phyloP scores from a whole-genome alignment of 2,329 filamentous ascomycete genomes.

The Endocalyx cinctus region DNA sequence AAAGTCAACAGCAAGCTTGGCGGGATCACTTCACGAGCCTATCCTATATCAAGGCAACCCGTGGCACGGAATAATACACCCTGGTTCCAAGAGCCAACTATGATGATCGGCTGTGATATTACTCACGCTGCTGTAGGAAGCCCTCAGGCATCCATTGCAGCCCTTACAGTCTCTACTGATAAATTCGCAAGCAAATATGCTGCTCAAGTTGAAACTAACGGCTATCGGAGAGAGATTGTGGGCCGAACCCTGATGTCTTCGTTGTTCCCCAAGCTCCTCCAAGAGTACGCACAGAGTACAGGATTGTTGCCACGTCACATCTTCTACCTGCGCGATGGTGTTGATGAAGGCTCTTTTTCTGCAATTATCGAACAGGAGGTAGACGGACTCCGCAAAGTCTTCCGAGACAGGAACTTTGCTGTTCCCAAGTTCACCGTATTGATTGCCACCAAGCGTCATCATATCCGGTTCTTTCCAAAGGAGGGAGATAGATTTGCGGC shows the following conservation, averaged over 20 bases:
- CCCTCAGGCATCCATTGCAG: constrained; percentile 70
- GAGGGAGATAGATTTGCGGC: constrained; percentile 38
- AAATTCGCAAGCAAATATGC: constrained; percentile 67
- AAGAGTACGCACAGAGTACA: constrained; percentile 58
- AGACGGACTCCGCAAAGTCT: constrained; percentile 58
- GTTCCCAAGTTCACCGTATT: constrained; percentile 74
- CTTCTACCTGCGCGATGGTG: constrained; percentile 91
- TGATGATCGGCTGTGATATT: constrained; percentile 88
- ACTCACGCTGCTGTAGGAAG: constrained; percentile 74
- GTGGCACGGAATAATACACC: too few relatives aligned
- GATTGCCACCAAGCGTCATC: constrained; percentile 89
- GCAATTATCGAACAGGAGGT: constrained; percentile 80
- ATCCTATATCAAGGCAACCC: too few relatives aligned
- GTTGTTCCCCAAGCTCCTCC: constrained; percentile 61
- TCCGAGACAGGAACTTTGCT: constrained; percentile 35
- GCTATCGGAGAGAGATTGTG: constrained; percentile 76
- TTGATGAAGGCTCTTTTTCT: constrained; percentile 79
- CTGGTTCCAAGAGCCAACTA: constrained; percentile 54
- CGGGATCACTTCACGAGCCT: constrained; percentile 61
- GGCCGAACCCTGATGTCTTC: constrained; percentile 58
- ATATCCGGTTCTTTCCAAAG: constrained; percentile 85
- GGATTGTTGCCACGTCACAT: constrained; percentile 64
- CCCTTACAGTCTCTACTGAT: constrained; percentile 80
- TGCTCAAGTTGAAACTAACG: constrained; percentile 78
- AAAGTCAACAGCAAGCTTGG: constrained; percentile 97